A percentile compares a stretch with the other conserved stretches of the same genome.
These are phyloP conservation scores for Fragilaria crotonensis DNA, from an alignment of 108 stramenopile species.

Conservation along the genomic window DNA sequence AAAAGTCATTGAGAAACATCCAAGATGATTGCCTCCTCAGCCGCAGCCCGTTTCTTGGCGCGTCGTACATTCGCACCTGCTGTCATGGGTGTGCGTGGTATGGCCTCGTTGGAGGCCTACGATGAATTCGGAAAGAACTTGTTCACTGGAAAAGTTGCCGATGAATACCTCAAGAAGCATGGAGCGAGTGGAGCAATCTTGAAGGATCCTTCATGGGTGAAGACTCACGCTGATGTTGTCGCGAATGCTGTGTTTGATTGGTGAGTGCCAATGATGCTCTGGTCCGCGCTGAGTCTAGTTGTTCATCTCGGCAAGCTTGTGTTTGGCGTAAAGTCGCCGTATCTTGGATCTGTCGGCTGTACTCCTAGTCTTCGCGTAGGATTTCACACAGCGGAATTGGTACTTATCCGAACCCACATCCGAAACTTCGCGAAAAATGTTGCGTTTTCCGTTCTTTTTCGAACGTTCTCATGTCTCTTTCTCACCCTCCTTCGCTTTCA, in stretches of 20 bases:
- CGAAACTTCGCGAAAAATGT: no score
- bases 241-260: slow-evolving; percentile 90
- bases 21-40: slow-evolving; percentile 62
- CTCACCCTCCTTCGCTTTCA: no score
- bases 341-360: no score
- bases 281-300: background rate
- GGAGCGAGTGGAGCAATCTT: slow-evolving; percentile 64
- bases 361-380: no score
- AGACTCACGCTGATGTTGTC: slow-evolving; percentile 73
- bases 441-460: no score
- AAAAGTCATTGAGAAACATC: no score
- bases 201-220: slow-evolving; percentile 75
- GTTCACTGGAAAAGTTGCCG: slow-evolving; percentile 86
- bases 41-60: slow-evolving; percentile 49
- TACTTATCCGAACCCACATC: no score
- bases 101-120: slow-evolving; percentile 72
- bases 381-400: no score
- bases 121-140: slow-evolving; percentile 80
- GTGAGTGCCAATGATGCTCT: slow-evolving; percentile 37
- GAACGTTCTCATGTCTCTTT: no score
- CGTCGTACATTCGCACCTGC: slow-evolving; percentile 22
- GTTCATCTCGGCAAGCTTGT: background rate
- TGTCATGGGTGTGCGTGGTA: slow-evolving; percentile 22
- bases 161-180: slow-evolving; percentile 85
- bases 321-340: no score